Percentiles rank a stretch among this genome's conserved stretches.
phyloP scores from a whole-genome alignment of 371 early-diverging fungal genomes.

The Polyrhizophydium stewartii region DNA sequence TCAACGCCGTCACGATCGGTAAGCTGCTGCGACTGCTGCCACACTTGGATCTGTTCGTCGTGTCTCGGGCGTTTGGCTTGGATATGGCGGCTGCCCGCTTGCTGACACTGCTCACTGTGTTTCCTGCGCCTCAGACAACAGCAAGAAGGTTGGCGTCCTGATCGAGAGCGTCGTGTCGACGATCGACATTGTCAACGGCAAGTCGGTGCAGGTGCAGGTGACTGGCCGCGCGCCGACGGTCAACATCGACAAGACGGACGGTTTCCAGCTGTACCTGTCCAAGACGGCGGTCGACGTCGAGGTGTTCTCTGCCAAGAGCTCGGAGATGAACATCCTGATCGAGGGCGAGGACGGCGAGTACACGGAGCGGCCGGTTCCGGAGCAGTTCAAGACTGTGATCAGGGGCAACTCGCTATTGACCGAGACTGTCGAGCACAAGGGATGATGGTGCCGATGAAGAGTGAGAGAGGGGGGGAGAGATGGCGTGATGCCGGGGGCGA shows the following conservation, averaged over 20 bases:
- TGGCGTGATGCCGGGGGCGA: no score
- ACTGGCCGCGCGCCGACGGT: constrained; percentile 79
- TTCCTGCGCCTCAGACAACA: constrained; percentile 54
- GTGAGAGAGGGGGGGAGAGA: no score
- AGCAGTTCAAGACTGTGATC: constrained; percentile 82
- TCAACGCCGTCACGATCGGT: constrained; percentile 85
- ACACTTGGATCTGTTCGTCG: no score
- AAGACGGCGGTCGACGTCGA: constrained; percentile 57
- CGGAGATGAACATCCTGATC: constrained; percentile 78
- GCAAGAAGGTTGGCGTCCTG: constrained; percentile 83
- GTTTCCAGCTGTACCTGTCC: constrained; percentile 81
- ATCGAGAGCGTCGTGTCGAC: constrained; percentile 80
- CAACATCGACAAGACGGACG: constrained; percentile 89
- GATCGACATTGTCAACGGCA: constrained; percentile 88
- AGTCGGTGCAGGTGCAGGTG: constrained; percentile 86
- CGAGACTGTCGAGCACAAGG: constrained; percentile 76
- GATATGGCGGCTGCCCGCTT: background rate
- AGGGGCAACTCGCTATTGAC: constrained; percentile 74
- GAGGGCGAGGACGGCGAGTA: constrained; percentile 64
- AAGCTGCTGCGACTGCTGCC: constrained; percentile 7
- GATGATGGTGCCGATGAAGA: constrained; percentile 38
- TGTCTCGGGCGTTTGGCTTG: background rate
- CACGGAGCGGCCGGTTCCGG: constrained; percentile 82
- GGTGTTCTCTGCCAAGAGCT: constrained; percentile 86
- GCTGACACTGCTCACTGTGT: background rate